phyloP scores from a whole-genome alignment of 495 filamentous ascomycete species.

The Clohesyomyces aquaticus region DNA sequence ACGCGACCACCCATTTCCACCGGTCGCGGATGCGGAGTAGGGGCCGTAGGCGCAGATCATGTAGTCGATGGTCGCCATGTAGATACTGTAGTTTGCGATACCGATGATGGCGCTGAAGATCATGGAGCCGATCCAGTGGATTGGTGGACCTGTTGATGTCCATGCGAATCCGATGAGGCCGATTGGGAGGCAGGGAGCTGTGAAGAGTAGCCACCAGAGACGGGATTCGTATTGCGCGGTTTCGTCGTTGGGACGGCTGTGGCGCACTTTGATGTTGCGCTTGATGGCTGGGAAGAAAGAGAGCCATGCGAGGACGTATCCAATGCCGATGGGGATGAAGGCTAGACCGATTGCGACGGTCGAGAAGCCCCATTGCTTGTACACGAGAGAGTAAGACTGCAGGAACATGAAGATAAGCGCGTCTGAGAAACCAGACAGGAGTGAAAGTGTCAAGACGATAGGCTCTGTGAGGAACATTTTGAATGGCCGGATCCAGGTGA shows the following conservation, averaged over 20 bases:
- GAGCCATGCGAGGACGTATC: constrained; percentile 63
- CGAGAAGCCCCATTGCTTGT: constrained; percentile 62
- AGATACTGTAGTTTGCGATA: constrained; percentile 69
- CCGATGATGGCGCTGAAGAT: constrained; percentile 66
- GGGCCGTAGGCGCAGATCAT: constrained; percentile 82
- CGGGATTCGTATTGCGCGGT: constrained; percentile 64
- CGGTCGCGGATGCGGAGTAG: constrained; percentile 78
- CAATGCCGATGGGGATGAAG: constrained; percentile 63
- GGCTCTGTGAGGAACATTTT: constrained; percentile 78
- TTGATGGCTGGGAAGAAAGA: constrained; percentile 59
- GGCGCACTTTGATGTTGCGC: constrained; percentile 55
- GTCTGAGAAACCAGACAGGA: constrained; percentile 76
- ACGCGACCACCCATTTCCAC: constrained; percentile 73
- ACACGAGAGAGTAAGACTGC: constrained; percentile 63
- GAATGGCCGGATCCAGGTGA: constrained; percentile 73
- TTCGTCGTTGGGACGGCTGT: constrained; percentile 57
- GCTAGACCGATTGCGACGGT: constrained; percentile 56
- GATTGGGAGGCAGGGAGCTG: constrained; percentile 61
- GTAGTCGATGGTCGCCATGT: constrained; percentile 84
- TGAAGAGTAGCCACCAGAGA: constrained; percentile 62
- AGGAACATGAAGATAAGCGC: constrained; percentile 80
- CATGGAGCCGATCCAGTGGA: constrained; percentile 70
- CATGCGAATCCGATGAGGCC: constrained; percentile 68
- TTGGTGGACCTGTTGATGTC: constrained; percentile 60
- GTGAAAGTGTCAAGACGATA: constrained; percentile 71